Evolutionary conservation across 257 asterid genomes (phyloP).

Genomic region (Echites panduratus): DNA sequence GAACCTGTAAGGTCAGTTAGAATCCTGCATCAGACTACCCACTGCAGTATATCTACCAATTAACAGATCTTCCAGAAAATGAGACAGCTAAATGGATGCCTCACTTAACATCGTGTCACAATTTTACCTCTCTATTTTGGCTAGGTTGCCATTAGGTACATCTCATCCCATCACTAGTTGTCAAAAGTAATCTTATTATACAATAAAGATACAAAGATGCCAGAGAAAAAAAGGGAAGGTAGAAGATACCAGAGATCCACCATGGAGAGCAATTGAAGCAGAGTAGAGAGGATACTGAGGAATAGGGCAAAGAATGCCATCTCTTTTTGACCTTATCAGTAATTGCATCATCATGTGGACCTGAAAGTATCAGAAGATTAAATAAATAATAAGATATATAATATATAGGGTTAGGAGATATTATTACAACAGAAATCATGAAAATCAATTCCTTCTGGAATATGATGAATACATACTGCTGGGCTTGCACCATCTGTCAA

Average conservation of each 20-base stretch:
- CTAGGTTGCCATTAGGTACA: not conserved
- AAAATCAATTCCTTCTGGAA: not conserved
- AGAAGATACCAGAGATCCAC: conserved; percentile 85
- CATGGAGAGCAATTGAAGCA: conserved; percentile 86
- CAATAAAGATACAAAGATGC: not conserved
- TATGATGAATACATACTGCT: conserved; percentile 42
- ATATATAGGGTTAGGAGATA: too few relatives aligned
- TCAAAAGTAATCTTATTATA: not conserved
- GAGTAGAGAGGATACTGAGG: conserved; percentile 96
- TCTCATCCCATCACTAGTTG: too few relatives aligned
- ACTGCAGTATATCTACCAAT: not conserved
- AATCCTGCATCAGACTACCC: conserved; percentile 16
- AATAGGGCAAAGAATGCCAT: conserved; percentile 94
- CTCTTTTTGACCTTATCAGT: conserved; percentile 66
- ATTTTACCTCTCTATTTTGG: not conserved
- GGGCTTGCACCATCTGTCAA: conserved; percentile 99
- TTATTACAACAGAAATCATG: not conserved
- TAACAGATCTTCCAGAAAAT: not conserved
- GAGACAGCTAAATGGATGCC: not conserved
- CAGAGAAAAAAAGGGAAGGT: not conserved
- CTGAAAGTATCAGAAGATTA: conserved; percentile 29
- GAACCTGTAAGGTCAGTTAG: conserved; percentile 51
- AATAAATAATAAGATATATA: too few relatives aligned
- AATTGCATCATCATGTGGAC: conserved; percentile 99
- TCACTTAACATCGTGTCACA: not conserved